These are phyloP conservation scores for Sarcodon aspratus DNA, from an alignment of 768 basidiomycete genomes.

Conservation along the genomic window DNA sequence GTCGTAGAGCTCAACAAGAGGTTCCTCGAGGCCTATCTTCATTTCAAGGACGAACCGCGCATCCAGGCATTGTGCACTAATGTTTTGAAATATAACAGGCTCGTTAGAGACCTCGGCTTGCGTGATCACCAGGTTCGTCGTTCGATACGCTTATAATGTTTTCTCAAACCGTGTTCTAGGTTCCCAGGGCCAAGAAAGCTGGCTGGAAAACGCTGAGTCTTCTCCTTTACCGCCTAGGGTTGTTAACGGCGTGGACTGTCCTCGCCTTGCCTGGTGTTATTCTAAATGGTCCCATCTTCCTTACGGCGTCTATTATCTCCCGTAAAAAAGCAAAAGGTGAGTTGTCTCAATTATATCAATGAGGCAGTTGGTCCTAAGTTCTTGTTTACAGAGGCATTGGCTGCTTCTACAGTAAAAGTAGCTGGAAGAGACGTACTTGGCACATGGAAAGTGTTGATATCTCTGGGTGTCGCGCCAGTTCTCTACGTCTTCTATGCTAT, in stretches of 20 bases:
- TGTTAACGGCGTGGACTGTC: constrained; percentile 72
- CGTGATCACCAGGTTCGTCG: constrained; percentile 78
- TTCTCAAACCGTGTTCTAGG: constrained; percentile 27
- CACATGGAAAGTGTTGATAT: constrained; percentile 95
- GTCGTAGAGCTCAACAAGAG: constrained; percentile 92
- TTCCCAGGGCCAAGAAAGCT: constrained; percentile 78
- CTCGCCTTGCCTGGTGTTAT: constrained; percentile 87
- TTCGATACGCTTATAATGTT: not conserved
- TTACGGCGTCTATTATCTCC: constrained; percentile 82
- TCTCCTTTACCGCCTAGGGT: constrained; percentile 67
- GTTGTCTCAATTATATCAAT: not conserved
- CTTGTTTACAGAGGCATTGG: constrained; percentile 71
- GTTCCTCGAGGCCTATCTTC: constrained; percentile 84
- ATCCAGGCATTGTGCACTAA: constrained; percentile 71
- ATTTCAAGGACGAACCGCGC: constrained; percentile 87
- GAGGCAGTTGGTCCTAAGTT: not conserved
- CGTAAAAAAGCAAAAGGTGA: constrained; percentile 80
- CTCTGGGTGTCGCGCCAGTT: constrained; percentile 80
- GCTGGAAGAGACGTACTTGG: constrained; percentile 95
- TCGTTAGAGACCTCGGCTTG: constrained; percentile 79
- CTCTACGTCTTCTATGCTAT: constrained; percentile 78
- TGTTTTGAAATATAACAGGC: constrained; percentile 84
- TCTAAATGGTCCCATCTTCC: constrained; percentile 88
- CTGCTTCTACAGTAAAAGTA: constrained; percentile 90
- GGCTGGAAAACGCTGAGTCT: constrained; percentile 82